Base-by-base conservation (phyloP, 1,284 basidiomycete species). In the Moesziomyces sp. region DNA sequence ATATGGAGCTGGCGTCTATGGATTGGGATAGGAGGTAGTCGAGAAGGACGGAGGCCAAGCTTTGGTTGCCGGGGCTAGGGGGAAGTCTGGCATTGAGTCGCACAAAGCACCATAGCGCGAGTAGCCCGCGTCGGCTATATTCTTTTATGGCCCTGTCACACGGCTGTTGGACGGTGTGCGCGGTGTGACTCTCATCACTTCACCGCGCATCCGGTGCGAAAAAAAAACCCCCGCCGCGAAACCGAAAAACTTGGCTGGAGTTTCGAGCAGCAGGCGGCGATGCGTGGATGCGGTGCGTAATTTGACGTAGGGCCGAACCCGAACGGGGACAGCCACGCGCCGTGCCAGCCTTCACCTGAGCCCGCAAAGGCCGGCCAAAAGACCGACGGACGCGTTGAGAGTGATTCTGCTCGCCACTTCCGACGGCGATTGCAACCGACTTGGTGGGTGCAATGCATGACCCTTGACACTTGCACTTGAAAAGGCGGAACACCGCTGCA, bases 271-370 rank as follows among this genome's bases (percentile, higher is more conserved):
- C 30, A 33, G 30, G 30, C 30, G 30, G 30, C 30, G 30, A 33
- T 33, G 30, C 6, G 30, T 33, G 26, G 26, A 3, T 40, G 38
- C 38, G 18, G 16, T 40, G 38, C 50, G 50, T 52, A 44, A 19
- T 52, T 52, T 24, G 50, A 52, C 50, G 40, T 52, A 18, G 46
- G 14, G 10, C 38, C 13, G n/a, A 33, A 7, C 19, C 13, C 38
- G 14, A 40, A 21, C 26, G 46, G 46, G 14, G 14, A 46, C 14
- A 46, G 19, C 23, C 21, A 28, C 38, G 30, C 48, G 48, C 21
- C 21, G 30, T 33, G 13, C 9, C 10, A 33, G 30, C 10, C 30
- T 33, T 33, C 11, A 13, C 30, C 30, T 33, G 30, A 33, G 30
- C 30, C 30, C 30, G 14, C 38, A 40, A 40, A 16, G 38, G 14